These are phyloP conservation scores for Penicillium sp. DNA, from an alignment of 2,329 filamentous ascomycete species.

Conservation along the genomic window DNA sequence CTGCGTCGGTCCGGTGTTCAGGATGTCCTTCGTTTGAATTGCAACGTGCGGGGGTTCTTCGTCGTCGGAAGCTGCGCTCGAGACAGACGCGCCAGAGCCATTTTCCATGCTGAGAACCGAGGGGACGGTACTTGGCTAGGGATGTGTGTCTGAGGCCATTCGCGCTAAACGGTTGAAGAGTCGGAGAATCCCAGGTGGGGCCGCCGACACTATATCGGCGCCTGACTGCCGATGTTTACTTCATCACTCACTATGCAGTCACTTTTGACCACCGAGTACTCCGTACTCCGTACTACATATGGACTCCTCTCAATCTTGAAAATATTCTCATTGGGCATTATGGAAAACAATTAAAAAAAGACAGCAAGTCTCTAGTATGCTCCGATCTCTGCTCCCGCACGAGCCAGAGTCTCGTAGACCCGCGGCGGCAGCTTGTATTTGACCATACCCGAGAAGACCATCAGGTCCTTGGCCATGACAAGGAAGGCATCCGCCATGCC, in stretches of 20 bases:
- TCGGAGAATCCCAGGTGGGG: background rate
- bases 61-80: constrained; percentile 19
- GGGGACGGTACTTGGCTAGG: background rate
- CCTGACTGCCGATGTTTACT: background rate
- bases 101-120: constrained; percentile 32
- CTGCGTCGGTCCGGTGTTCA: background rate
- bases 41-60: constrained; percentile 10
- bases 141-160: background rate
- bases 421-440: constrained; percentile 85
- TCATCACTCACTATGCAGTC: too few species aligned
- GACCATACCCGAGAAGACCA: constrained; percentile 90
- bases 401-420: constrained; percentile 84
- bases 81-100: constrained; percentile 26
- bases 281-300: too few species aligned
- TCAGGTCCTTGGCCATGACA: constrained; percentile 83
- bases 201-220: background rate
- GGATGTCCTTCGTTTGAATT: constrained; percentile 7
- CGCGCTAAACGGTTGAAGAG: background rate
- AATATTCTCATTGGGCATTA: background rate
- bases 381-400: constrained; percentile 69
- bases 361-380: constrained; percentile 32
- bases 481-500: constrained; percentile 68
- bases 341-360: background rate
- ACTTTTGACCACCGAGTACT: too few species aligned
- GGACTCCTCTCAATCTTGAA: too few species aligned